Evolutionary conservation across 176 grass and related monocot genomes (phyloP).

Genomic region (Rhynchospora pubera): DNA sequence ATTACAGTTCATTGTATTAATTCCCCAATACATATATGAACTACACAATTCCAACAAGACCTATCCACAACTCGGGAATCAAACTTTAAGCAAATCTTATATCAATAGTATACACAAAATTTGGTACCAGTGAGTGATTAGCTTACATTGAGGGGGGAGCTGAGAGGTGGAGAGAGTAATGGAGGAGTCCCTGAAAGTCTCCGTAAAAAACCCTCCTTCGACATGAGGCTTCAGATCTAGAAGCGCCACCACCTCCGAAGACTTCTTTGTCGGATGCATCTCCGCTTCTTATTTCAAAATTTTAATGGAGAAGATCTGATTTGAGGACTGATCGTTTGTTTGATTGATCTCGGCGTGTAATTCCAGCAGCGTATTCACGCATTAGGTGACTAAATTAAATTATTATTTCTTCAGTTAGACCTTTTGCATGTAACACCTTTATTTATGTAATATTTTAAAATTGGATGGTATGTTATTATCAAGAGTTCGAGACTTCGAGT

Average conservation of each 20-base stretch:
- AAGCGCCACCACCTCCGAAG: constrained; percentile 55
- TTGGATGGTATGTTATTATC: no score
- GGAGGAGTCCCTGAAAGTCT: constrained; percentile 87
- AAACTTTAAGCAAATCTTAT: no score
- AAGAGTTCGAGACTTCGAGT: no score
- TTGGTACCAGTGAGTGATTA: not conserved
- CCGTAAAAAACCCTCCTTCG: constrained; percentile 72
- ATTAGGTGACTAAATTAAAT: not conserved
- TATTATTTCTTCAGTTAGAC: not conserved
- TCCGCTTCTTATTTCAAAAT: constrained; percentile 6
- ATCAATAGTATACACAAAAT: no score
- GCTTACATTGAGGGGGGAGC: constrained; percentile 74
- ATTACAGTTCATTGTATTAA: not conserved
- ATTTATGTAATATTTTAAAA: no score
- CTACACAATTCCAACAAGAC: not conserved
- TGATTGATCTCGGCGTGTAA: not conserved
- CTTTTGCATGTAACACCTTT: not conserved
- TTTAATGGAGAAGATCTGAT: not conserved
- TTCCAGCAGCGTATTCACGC: no score
- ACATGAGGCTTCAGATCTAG: constrained; percentile 88
- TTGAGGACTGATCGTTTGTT: constrained; percentile 26
- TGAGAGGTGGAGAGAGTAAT: constrained; percentile 68
- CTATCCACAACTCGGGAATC: not conserved
- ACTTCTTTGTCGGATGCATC: constrained; percentile 43
- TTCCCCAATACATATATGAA: no score